Base-by-base conservation (phyloP, 495 filamentous ascomycete genomes). In the Choiromyces venosus region DNA sequence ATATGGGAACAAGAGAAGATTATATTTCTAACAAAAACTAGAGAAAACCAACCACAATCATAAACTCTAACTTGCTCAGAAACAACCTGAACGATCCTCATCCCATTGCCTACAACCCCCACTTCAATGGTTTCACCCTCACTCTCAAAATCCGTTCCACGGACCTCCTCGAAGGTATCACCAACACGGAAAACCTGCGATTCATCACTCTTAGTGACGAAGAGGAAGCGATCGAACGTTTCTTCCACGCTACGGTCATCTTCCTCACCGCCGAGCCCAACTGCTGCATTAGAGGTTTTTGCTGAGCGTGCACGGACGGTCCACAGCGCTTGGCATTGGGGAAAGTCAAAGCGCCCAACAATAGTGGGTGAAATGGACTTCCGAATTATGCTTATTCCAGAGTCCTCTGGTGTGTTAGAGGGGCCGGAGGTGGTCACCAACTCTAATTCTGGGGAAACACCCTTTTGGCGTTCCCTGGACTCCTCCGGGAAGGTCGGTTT, bases 111-210 rank as follows among this genome's bases (percentile, higher is more conserved):
- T 73, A 97, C 86, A 9, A 88, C 89, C 39, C 91, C 91, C 37
- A 93, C 89, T 73, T 96, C 91, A 70, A 98, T 84, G 0, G 94
- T 96, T 46, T 88, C 86, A 44, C 93, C 91, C 76, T 94, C 94
- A 8, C 90, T 88, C 73, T 98, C 96, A 81, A 97, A 97, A 68
- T 98, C 95, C 0, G 92, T 90, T 35, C 87, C 89, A 1, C 83
- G 84, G 2, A 90, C 83, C 38, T 89, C 87, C 81, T 91, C 89
- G 74, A 93, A 88, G 9, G 86, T 86, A 33, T 87, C 86, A 7
- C 76, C 76, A 61, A 81, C 77, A 12, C 73, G 72, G 67, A 81
- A 81, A n/a, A 81, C 80, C 64, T 77, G 72, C 21, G 71, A 77
- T 37, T 87, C 82, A 33, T 85, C 85, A 3, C 84, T 82, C 80